These are phyloP conservation scores for Boletus smithii DNA, from an alignment of 1,284 basidiomycete genomes.

Conservation along the genomic window DNA sequence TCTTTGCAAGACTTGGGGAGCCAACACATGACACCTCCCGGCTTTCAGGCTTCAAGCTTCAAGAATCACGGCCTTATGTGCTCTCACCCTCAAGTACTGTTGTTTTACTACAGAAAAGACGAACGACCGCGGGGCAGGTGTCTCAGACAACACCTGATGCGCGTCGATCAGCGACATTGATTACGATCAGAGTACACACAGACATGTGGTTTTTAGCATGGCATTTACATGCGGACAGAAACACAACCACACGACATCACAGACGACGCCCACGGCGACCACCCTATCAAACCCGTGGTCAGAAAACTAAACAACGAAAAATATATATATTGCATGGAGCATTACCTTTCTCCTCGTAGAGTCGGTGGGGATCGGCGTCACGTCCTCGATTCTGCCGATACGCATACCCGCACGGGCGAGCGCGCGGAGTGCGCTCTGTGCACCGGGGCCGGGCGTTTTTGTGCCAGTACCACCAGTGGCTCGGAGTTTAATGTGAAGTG, in stretches of 20 bases:
- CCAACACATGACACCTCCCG: too few relatives aligned
- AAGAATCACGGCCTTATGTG: neutral
- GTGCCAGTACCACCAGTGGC: constrained; percentile 98
- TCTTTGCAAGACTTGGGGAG: too few relatives aligned
- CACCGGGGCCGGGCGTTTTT: constrained; percentile 98
- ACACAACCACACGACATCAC: constrained; percentile 39
- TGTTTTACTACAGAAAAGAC: constrained; percentile 15
- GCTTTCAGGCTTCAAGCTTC: too few relatives aligned
- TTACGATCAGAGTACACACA: constrained; percentile 40
- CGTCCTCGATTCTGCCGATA: constrained; percentile 96
- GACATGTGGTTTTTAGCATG: constrained; percentile 22
- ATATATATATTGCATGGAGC: neutral
- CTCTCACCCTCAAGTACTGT: neutral
- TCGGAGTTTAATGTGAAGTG: constrained; percentile 96
- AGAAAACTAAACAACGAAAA: constrained; percentile 5
- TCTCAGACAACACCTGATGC: constrained; percentile 56
- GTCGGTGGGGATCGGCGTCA: constrained; percentile 96
- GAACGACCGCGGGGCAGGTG: constrained; percentile 76
- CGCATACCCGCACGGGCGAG: constrained; percentile 98
- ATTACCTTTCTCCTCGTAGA: constrained; percentile 92
- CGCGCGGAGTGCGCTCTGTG: constrained; percentile 96
- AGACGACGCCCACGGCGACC: constrained; percentile 99
- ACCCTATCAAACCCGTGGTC: constrained; percentile 59
- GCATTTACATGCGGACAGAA: constrained; percentile 10
- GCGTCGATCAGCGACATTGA: constrained; percentile 77